These are phyloP conservation scores for Ramaria sp. DNA, from an alignment of 768 basidiomycete species.

Conservation along the genomic window DNA sequence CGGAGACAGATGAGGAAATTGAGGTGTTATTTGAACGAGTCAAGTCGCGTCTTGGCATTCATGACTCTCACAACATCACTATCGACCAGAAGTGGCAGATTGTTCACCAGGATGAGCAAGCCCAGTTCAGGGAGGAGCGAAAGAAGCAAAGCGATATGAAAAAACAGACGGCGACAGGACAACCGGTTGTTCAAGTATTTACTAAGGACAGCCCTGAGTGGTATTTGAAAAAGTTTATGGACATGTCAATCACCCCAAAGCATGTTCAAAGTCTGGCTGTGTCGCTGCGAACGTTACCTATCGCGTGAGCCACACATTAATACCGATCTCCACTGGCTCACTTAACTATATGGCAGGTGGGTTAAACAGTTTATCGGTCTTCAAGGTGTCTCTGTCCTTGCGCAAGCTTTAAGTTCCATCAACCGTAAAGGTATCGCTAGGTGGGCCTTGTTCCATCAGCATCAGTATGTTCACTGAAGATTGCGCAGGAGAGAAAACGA, in stretches of 20 bases:
- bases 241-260: conserved; percentile 73
- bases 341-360: conserved; percentile 44
- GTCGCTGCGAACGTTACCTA: conserved; percentile 69
- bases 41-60: conserved; percentile 42
- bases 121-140: conserved; percentile 67
- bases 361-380: conserved; percentile 62
- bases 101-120: conserved; percentile 72
- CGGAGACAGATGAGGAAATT: conserved; percentile 65
- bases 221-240: conserved; percentile 87
- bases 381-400: conserved; percentile 78
- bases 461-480: background rate
- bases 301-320: conserved; percentile 42
- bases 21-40: conserved; percentile 74
- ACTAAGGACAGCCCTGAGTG: conserved; percentile 76
- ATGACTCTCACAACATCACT: conserved; percentile 42
- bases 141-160: conserved; percentile 50
- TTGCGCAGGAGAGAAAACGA: conserved; percentile 47
- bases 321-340: background rate
- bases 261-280: conserved; percentile 68
- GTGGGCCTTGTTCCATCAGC: conserved; percentile 24
- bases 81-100: conserved; percentile 90
- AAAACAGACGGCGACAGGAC: conserved; percentile 49
- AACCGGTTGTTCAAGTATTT: conserved; percentile 30
- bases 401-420: conserved; percentile 64
- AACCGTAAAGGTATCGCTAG: conserved; percentile 57